A percentile compares a stretch with the other conserved stretches of the same genome.
phyloP scores from a whole-genome alignment of 2,329 filamentous ascomycete genomes.

The Torrubiella hemipterigena region DNA sequence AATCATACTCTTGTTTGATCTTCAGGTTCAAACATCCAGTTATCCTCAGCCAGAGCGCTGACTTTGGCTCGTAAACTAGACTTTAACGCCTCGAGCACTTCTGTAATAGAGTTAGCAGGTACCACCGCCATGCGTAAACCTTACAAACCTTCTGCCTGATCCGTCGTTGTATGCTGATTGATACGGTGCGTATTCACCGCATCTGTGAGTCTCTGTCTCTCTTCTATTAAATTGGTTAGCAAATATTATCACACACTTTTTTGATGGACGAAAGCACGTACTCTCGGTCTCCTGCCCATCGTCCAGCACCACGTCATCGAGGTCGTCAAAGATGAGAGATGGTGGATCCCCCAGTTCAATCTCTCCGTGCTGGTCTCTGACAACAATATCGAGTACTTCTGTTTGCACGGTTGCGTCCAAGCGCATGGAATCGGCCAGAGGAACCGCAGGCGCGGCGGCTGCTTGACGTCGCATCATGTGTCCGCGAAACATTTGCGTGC shows the following conservation, averaged over 20 bases:
- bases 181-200: constrained; percentile 50
- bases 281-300: constrained; percentile 45
- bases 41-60: constrained; percentile 64
- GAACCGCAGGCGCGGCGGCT: constrained; percentile 3
- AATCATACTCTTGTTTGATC: constrained; percentile 31
- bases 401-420: constrained; percentile 34
- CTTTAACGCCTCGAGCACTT: constrained; percentile 57
- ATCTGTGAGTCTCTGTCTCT: constrained; percentile 47
- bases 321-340: constrained; percentile 38
- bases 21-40: constrained; percentile 82
- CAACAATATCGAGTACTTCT: constrained; percentile 44
- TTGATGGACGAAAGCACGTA: too few species aligned
- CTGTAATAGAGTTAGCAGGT: constrained; percentile 24
- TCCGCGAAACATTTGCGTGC: constrained; percentile 44
- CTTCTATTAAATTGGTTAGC: constrained; percentile 26
- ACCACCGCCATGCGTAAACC: background rate
- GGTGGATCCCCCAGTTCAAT: constrained; percentile 48
- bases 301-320: constrained; percentile 43
- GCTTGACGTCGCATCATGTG: constrained; percentile 47
- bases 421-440: constrained; percentile 31
- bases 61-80: constrained; percentile 63
- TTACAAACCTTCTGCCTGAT: constrained; percentile 52
- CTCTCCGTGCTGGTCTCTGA: constrained; percentile 51
- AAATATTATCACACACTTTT: constrained; percentile 1
- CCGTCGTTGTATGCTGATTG: constrained; percentile 40